Percentiles rank a stretch among this genome's conserved stretches.
These are phyloP conservation scores for Claviceps lovelessii DNA, from an alignment of 2,329 filamentous ascomycete species.

Conservation along the genomic window DNA sequence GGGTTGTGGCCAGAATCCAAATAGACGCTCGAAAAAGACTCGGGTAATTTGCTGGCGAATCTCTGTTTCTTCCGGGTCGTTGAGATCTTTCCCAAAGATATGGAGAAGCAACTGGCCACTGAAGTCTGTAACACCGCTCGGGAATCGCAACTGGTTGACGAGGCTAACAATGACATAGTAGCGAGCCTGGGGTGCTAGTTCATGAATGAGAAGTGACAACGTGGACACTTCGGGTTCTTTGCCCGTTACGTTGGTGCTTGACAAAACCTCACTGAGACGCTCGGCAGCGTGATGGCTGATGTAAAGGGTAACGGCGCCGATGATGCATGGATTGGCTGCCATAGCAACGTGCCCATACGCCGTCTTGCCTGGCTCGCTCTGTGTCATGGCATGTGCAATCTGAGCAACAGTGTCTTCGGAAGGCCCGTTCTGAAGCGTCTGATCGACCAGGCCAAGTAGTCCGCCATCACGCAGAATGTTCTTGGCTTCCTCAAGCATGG, in stretches of 20 bases:
- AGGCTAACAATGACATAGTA: slow-evolving; percentile 78
- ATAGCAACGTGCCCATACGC: slow-evolving; percentile 54
- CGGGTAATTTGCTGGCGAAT: slow-evolving; percentile 85
- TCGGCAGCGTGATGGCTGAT: slow-evolving; percentile 60
- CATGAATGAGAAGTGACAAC: slow-evolving; percentile 62
- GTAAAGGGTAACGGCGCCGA: slow-evolving; percentile 75
- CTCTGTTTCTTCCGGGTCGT: slow-evolving; percentile 60
- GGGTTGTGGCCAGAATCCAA: slow-evolving; percentile 83
- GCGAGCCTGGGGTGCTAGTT: slow-evolving; percentile 60
- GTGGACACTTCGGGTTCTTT: slow-evolving; percentile 47
- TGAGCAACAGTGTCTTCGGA: slow-evolving; percentile 62
- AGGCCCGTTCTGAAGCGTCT: slow-evolving; percentile 44
- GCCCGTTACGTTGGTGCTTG: slow-evolving; percentile 33
- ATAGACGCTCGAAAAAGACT: slow-evolving; percentile 72
- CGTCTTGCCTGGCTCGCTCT: slow-evolving; percentile 41
- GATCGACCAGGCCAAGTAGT: slow-evolving; percentile 45
- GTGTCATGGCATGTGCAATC: slow-evolving; percentile 59
- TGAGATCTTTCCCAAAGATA: slow-evolving; percentile 64
- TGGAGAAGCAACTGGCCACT: slow-evolving; percentile 78
- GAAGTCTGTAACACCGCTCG: slow-evolving; percentile 81
- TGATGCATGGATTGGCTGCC: slow-evolving; percentile 52
- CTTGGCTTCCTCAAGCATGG: slow-evolving; percentile 48
- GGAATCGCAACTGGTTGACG: slow-evolving; percentile 81
- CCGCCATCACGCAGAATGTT: slow-evolving; percentile 38
- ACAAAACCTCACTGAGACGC: slow-evolving; percentile 41